A percentile compares a stretch with the other conserved stretches of the same genome.
These are phyloP conservation scores for Pseudotsuga menziesii DNA, from an alignment of 75 land plant genomes.

Conservation along the genomic window DNA sequence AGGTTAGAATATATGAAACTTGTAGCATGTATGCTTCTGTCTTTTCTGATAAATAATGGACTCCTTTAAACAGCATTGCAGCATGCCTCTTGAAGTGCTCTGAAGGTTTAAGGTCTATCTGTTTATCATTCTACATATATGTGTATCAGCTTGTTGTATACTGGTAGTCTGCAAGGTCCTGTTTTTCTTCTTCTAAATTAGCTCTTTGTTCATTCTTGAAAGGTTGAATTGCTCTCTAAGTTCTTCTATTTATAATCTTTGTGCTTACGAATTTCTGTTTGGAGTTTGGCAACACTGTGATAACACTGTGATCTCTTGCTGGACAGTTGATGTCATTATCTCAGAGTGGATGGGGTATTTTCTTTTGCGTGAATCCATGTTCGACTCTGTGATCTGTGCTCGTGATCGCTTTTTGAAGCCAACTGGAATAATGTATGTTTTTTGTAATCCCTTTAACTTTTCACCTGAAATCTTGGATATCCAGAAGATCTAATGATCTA, in stretches of 20 bases:
- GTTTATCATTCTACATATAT: not conserved
- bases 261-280: not conserved
- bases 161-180: not conserved
- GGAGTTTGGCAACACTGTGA: not conserved
- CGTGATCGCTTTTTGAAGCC: conserved; percentile 94
- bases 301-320: conserved; percentile 12
- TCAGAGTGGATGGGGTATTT: conserved; percentile 99
- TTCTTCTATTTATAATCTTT: not conserved
- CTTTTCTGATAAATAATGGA: not conserved
- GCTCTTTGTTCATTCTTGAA: not conserved
- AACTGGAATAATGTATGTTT: conserved; percentile 77
- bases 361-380: conserved; percentile 97
- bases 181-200: not conserved
- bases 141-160: not conserved
- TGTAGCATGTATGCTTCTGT: not conserved
- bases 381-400: conserved; percentile 97
- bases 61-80: not conserved
- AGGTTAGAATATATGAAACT: conserved; percentile 37
- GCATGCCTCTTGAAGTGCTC: not conserved
- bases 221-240: not conserved
- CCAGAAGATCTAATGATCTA: not conserved
- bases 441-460: not conserved
- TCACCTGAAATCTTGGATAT: not conserved
- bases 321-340: conserved; percentile 96
- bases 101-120: not conserved